These are phyloP conservation scores for Triangularia verruculosa DNA, from an alignment of 2,329 filamentous ascomycete species.

Conservation along the genomic window DNA sequence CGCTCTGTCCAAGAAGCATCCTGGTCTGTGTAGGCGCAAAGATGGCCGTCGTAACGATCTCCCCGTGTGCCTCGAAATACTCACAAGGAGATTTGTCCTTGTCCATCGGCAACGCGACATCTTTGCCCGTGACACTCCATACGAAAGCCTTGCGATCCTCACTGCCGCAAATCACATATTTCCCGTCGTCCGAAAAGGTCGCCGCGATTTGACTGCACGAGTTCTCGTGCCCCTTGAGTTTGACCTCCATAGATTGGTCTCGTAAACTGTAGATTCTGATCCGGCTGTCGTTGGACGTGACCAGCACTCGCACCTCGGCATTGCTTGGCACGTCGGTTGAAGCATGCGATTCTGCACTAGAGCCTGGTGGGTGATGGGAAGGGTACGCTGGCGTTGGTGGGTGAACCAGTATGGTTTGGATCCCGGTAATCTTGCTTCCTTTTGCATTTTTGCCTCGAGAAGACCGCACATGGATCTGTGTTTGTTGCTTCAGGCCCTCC, in stretches of 20 bases:
- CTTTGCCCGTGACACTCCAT: conserved; percentile 64
- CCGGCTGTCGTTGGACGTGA: conserved; percentile 93
- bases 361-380: background rate
- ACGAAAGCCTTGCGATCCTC: conserved; percentile 89
- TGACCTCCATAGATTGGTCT: conserved; percentile 81
- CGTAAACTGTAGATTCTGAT: conserved; percentile 85
- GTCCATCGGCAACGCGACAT: conserved; percentile 65
- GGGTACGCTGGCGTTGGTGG: conserved; percentile 28
- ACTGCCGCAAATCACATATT: conserved; percentile 86
- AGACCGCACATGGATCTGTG: conserved; percentile 90
- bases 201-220: conserved; percentile 86
- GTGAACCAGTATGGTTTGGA: conserved; percentile 68
- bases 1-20: conserved; percentile 73
- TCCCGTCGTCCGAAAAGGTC: conserved; percentile 80
- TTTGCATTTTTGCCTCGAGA: conserved; percentile 90
- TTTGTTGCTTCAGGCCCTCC: conserved; percentile 77
- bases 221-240: conserved; percentile 90
- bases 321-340: conserved; percentile 16
- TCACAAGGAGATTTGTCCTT: conserved; percentile 82
- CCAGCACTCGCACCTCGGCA: conserved; percentile 75
- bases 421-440: conserved; percentile 95
- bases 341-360: conserved; percentile 14
- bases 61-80: conserved; percentile 84
- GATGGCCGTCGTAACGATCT: conserved; percentile 84
- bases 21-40: conserved; percentile 79